These are phyloP conservation scores for Beta corolliflora DNA, from an alignment of 179 eudicot genomes.

Conservation along the genomic window DNA sequence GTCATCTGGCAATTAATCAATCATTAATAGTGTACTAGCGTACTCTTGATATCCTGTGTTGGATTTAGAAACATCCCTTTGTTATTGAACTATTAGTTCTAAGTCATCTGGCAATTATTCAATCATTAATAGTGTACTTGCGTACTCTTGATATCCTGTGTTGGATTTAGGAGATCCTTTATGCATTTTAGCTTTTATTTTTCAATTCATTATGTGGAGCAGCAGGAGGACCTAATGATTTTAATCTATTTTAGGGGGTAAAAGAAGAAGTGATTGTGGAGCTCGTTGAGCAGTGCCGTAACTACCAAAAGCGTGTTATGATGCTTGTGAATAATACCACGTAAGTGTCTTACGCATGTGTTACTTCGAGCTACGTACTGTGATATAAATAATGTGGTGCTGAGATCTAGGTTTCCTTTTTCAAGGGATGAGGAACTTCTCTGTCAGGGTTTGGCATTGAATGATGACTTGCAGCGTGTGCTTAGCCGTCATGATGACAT, in stretches of 20 bases:
- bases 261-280: constrained; percentile 85
- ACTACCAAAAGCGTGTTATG: constrained; percentile 85
- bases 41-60: not conserved
- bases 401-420: constrained; percentile 4
- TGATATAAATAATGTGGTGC: not conserved
- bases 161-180: not conserved
- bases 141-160: not conserved
- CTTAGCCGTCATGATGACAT: constrained; percentile 78
- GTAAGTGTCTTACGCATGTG: constrained; percentile 41
- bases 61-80: not conserved
- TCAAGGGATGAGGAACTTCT: constrained; percentile 86
- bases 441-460: constrained; percentile 74
- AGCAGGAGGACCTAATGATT: not conserved
- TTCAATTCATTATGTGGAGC: not conserved
- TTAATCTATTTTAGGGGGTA: constrained; percentile 50
- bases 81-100: not conserved
- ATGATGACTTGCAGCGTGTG: constrained; percentile 83
- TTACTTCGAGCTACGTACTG: not conserved
- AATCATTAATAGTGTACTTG: not conserved
- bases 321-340: constrained; percentile 70
- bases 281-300: constrained; percentile 92
- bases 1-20: not conserved
- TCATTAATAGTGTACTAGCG: not conserved
- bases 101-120: not conserved
- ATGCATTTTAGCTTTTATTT: not conserved